Conservation (phyloP, 2,329 filamentous ascomycete species). For the Penicillium fuscoglaucum region DNA sequence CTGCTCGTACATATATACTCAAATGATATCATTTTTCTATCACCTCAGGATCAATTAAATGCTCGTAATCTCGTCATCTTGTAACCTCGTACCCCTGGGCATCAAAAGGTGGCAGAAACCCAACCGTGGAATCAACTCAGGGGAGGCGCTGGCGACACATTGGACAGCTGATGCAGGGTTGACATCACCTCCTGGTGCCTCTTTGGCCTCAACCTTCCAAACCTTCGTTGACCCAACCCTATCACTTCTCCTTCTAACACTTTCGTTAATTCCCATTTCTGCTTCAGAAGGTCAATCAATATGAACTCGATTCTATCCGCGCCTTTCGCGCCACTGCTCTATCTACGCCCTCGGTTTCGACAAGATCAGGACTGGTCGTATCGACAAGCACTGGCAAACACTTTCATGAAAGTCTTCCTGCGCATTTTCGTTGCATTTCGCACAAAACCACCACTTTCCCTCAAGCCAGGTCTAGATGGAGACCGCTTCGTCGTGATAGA, state of each 20-base stretch:
- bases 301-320: slow-evolving; percentile 4
- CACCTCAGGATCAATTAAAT: neutral
- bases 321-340: slow-evolving; percentile 6
- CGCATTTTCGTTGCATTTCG: slow-evolving; percentile 11
- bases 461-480: slow-evolving; percentile 12
- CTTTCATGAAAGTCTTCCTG: slow-evolving; percentile 9
- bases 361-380: slow-evolving; percentile 16
- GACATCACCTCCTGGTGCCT: slow-evolving; percentile 1
- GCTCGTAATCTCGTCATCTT: too few species aligned
- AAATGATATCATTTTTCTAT: neutral
- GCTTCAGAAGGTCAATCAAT: neutral
- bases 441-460: slow-evolving; percentile 13
- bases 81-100: too few species aligned
- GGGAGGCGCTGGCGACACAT: neutral
- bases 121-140: neutral
- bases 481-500: slow-evolving; percentile 15
- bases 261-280: neutral
- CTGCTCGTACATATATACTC: slow-evolving; percentile 1
- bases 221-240: neutral
- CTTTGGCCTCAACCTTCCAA: neutral
- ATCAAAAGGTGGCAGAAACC: neutral
- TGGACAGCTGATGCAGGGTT: neutral
- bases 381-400: slow-evolving; percentile 11
- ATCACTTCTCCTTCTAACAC: neutral
- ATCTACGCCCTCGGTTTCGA: slow-evolving; percentile 4